These are phyloP conservation scores for Persicaria tinctoria DNA, from an alignment of 148 eudicot genomes.

Conservation along the genomic window DNA sequence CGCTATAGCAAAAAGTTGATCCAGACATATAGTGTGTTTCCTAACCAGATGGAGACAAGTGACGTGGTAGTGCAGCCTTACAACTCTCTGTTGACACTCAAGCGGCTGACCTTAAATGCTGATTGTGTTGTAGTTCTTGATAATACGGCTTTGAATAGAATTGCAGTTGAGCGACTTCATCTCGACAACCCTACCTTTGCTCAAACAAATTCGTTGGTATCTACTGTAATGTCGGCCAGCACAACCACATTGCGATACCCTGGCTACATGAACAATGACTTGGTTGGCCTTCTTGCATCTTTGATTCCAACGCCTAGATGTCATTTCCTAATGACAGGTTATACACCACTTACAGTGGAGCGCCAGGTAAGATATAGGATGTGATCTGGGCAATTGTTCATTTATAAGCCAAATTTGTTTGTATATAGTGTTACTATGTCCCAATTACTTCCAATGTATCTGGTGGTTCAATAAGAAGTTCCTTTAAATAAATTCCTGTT, in stretches of 20 bases:
- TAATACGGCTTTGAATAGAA: conserved; percentile 96
- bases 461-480: background rate
- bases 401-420: background rate
- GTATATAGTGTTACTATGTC: background rate
- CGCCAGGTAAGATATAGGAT: conserved; percentile 63
- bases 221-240: conserved; percentile 99
- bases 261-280: conserved; percentile 99
- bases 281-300: conserved; percentile 99
- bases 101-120: conserved; percentile 93
- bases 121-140: conserved; percentile 99
- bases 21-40: conserved; percentile 99
- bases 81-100: conserved; percentile 91
- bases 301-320: conserved; percentile 98
- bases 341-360: conserved; percentile 98
- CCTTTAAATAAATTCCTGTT: background rate
- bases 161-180: conserved; percentile 96
- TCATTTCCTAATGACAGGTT: conserved; percentile 99
- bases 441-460: background rate
- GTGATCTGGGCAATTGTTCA: background rate
- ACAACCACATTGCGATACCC: conserved; percentile 97
- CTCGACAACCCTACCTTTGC: conserved; percentile 86
- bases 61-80: conserved; percentile 99
- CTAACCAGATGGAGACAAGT: conserved; percentile 92
- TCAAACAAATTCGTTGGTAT: conserved; percentile 92
- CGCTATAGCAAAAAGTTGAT: conserved; percentile 98